These are phyloP conservation scores for Achaetomium macrosporum DNA, from an alignment of 2,329 filamentous ascomycete genomes.

Conservation along the genomic window DNA sequence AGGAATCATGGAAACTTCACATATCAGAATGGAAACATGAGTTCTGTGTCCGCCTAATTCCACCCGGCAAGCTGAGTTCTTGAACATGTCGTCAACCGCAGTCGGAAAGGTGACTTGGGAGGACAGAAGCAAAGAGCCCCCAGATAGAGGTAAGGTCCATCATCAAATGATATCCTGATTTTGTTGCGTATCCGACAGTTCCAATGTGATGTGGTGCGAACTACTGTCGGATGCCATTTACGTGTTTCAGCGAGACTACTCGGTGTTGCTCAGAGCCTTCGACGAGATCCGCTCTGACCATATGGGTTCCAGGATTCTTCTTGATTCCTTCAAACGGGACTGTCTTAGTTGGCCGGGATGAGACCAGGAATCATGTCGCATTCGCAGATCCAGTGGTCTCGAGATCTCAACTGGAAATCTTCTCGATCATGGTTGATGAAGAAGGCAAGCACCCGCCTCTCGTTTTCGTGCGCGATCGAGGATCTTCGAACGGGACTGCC, in stretches of 20 bases:
- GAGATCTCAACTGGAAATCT: constrained; percentile 50
- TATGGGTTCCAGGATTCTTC: background rate
- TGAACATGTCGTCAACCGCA: constrained; percentile 1
- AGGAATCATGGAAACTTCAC: too few species aligned
- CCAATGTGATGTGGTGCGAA: too few species aligned
- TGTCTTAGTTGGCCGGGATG: constrained; percentile 16
- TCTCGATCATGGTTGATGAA: constrained; percentile 46
- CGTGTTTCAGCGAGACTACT: too few species aligned
- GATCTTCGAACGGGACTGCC: constrained; percentile 48
- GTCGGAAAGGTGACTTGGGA: constrained; percentile 13
- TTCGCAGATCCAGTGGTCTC: constrained; percentile 42
- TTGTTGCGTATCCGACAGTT: too few species aligned
- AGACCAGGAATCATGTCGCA: constrained; percentile 14
- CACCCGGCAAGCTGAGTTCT: background rate
- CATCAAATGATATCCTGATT: too few species aligned
- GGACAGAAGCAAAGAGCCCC: constrained; percentile 9
- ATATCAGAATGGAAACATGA: too few species aligned
- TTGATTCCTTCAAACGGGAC: constrained; percentile 14
- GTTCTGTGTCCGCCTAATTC: too few species aligned
- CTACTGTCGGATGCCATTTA: too few species aligned
- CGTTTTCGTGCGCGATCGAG: constrained; percentile 51
- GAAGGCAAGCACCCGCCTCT: constrained; percentile 30
- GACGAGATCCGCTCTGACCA: background rate
- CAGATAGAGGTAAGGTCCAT: constrained; percentile 8
- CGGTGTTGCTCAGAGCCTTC: too few species aligned